Evolutionary conservation across 345 rosid genomes (phyloP), one percentile per base, ranked within the genome.

Genomic region (sweet orange (Citrus sinensis)): DNA sequence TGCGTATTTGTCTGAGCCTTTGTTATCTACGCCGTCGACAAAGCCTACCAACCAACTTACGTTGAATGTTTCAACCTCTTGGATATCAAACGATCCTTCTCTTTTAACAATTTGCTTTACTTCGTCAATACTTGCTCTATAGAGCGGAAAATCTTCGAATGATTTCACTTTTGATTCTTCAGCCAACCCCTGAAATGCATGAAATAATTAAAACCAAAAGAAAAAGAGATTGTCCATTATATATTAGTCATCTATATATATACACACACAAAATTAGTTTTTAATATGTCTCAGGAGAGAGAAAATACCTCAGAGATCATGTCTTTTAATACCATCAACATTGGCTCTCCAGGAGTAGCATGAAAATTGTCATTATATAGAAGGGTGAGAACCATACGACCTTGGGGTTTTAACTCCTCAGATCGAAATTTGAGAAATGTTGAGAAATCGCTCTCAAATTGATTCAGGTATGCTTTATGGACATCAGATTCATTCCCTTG

Each of bases 281-380:
- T 19, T 22, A 24, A 9, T 35, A 30, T 35, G n/a, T 24, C n/a
- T 42, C 13, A 0, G 11, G n/a, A 22, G 61, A 56, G 51, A 42
- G n/a, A 4, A 22, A 1, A 7, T 62, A 80, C 83, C 79, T 80
- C 79, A 6, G n/a, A 27, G 37, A 49, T 76, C 83, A 80, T 80
- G 4, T 56, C 83, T 0, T 71, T 35, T 4, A 81, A 34, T 1
- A 29, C 5, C 27, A 9, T 55, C 1, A 73, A 62, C 17, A 71
- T 46, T 24, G 76, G 29, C 54, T 63, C 67, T 27, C 39, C 4
- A 62, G 65, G 2, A 7, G 42, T 68, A 24, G 76, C 58, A 29
- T 70, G 29, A 6, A 62, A 54, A 14, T 49, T 25, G 37, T 80
- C 70, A 37, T 42, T 59, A 4, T 67, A 40, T 19, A 54, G 4